These are phyloP conservation scores for Cryptosporidium viatorum DNA, from an alignment of 169 alveolate species.

Conservation along the genomic window DNA sequence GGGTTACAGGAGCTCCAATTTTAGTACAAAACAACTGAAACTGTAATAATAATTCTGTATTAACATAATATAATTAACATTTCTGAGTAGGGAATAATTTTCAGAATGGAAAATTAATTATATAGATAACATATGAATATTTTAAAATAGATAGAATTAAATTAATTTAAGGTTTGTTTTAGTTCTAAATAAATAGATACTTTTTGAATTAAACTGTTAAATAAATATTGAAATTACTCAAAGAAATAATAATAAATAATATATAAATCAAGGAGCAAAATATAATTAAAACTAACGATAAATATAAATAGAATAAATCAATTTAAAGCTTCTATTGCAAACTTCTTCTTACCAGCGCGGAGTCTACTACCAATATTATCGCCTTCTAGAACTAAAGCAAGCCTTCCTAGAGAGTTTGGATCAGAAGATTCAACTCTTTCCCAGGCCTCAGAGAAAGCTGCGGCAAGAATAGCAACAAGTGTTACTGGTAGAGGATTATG, in stretches of 20 bases:
- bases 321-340: constrained; percentile 87
- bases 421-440: constrained; percentile 85
- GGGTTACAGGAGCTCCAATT: constrained; percentile 68
- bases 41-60: not conserved
- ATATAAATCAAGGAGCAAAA: not conserved
- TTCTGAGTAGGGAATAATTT: too few relatives aligned
- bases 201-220: not conserved
- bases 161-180: too few relatives aligned
- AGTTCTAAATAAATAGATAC: not conserved
- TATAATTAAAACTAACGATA: not conserved
- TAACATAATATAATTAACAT: not conserved
- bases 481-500: constrained; percentile 85
- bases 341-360: constrained; percentile 87
- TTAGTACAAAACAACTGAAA: constrained; percentile 1
- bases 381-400: constrained; percentile 86
- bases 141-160: too few relatives aligned
- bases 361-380: constrained; percentile 88
- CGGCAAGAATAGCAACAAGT: constrained; percentile 87
- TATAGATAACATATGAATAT: too few relatives aligned
- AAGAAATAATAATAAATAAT: not conserved
- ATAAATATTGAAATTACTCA: not conserved
- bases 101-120: too few relatives aligned
- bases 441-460: constrained; percentile 90
- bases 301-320: constrained; percentile 12
- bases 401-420: constrained; percentile 87